phyloP scores from a whole-genome alignment of 2,329 filamentous ascomycete species.

The Talaromyces marneffei region DNA sequence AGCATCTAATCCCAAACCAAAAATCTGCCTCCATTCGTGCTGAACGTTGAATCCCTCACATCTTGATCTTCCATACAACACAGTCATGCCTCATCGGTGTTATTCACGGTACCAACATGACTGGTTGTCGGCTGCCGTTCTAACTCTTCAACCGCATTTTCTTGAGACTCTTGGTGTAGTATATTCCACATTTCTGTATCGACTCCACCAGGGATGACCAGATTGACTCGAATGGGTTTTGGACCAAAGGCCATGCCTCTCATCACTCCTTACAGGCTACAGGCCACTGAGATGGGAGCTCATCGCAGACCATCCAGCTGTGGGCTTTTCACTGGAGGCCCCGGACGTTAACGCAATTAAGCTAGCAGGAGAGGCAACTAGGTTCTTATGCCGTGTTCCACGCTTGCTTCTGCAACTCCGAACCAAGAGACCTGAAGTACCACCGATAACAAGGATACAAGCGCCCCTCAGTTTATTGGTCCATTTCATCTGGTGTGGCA shows the following conservation, averaged over 20 bases:
- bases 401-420: background rate
- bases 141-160: background rate
- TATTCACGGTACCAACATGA: background rate
- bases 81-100: background rate
- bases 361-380: constrained; percentile 20
- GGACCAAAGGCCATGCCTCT: constrained; percentile 45
- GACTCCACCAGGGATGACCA: constrained; percentile 38
- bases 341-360: constrained; percentile 41
- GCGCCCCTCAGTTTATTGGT: background rate
- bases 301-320: background rate
- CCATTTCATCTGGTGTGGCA: background rate
- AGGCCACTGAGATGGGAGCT: background rate
- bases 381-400: background rate
- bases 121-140: background rate
- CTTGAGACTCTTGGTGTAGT: background rate
- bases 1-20: background rate
- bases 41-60: background rate
- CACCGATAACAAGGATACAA: background rate
- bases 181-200: constrained; percentile 32
- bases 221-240: constrained; percentile 43
- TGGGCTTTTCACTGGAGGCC: background rate
- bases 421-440: background rate
- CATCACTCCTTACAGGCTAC: background rate
- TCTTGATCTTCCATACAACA: background rate
- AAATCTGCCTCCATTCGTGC: background rate